Base-by-base conservation (phyloP, 148 eudicot species). In the Suaeda aralocaspica region DNA sequence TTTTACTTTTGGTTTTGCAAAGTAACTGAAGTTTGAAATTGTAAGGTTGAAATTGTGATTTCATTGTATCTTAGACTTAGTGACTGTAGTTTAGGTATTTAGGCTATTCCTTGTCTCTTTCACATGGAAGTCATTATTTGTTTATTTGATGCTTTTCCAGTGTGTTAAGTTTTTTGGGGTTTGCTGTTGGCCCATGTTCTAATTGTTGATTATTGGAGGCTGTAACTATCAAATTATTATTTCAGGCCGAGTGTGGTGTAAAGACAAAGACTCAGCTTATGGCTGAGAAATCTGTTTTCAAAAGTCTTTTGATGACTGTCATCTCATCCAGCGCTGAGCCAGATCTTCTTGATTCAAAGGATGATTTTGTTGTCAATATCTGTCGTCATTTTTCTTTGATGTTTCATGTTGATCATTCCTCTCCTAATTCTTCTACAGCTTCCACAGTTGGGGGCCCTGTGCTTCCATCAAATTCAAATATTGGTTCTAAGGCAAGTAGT, bases 191-290 rank as follows among this genome's bases (percentile, higher is more conserved):
- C 60, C 33, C 34, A 2, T 4, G 0, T 60, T 60, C 34, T 8
- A 16, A 1, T 7, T 2, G 7, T 31, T 57, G 34, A 0, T 52
- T 61, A 16, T 7, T 2, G 42, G 13, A 68, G 25, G 34, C 1
- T 31, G 24, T 73, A 53, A 50, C 41, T 28, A 58, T 26, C 53
- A 36, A 30, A 58, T 42, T 52, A 16, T 45, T 72, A 34, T 71
- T 76, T 70, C 89, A 94, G 98, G 91, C 92, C 77, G 98, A 91
- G 80, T 74, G 89, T 62, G 97, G 98, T 67, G 98, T 94, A 66
- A 94, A 94, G 84, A 94, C 98, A 28, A 94, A 94, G 89, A 91
- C 96, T 42, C 98, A 94, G 83, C 96, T 94, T 66, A 82, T 89
- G 95, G 98, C 98, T 44, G 98, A 94, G 80, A 94, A 87, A 75